These are phyloP conservation scores for Conticribra guillardii DNA, from an alignment of 108 stramenopile species.

Conservation along the genomic window DNA sequence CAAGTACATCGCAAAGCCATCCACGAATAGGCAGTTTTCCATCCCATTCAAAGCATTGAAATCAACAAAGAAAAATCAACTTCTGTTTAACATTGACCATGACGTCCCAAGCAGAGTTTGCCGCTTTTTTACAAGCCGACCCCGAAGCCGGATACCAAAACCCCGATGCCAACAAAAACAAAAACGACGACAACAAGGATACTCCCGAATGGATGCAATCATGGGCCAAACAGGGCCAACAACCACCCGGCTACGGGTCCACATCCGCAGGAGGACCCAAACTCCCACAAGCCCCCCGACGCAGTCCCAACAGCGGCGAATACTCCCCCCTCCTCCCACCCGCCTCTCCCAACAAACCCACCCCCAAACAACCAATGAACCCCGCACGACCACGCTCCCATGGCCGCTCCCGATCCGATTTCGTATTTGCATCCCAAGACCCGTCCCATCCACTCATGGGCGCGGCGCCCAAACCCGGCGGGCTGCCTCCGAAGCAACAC, in stretches of 20 bases:
- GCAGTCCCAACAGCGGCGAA: constrained; percentile 3
- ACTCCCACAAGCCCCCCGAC: constrained; percentile 26
- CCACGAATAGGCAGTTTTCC: too few species aligned
- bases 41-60: too few species aligned
- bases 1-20: too few species aligned
- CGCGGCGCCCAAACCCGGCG: neutral
- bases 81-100: constrained; percentile 7
- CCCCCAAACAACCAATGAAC: neutral
- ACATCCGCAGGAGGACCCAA: constrained; percentile 4
- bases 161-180: constrained; percentile 5
- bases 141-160: constrained; percentile 22
- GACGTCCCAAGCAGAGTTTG: constrained; percentile 32
- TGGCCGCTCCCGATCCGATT: constrained; percentile 30
- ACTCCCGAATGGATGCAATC: neutral
- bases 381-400: neutral
- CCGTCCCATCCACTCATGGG: constrained; percentile 23
- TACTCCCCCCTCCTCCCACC: constrained; percentile 26
- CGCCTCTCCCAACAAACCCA: constrained; percentile 1
- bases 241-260: neutral
- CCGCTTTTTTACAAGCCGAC: constrained; percentile 24
- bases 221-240: neutral
- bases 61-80: too few species aligned
- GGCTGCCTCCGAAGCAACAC: constrained; percentile 4
- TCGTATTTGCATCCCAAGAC: constrained; percentile 10
- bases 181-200: neutral